Base-by-base conservation (phyloP, 2,329 filamentous ascomycete species). In the Ophiostoma tasmaniense region DNA sequence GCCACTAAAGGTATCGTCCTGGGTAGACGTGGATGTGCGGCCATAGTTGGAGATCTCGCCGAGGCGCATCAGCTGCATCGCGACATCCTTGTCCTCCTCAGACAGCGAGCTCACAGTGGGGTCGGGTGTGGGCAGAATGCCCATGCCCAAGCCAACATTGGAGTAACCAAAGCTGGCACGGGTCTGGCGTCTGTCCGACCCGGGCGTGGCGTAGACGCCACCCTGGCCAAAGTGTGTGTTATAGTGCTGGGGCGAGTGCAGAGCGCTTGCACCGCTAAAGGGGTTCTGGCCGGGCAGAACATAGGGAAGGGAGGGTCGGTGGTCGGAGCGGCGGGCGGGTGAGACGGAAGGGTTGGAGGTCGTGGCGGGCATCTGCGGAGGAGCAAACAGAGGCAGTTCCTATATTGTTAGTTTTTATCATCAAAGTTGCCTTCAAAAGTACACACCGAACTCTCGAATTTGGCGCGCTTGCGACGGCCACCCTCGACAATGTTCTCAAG, bases 61-160 rank as follows among this genome's bases (percentile, higher is more conserved):
- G 68, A 99, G 86, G 74, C 94, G 90, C 89, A 99, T 98, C 75
- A 99, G 84, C 80, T 98, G 95, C 76, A 97, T 89, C 69, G 95
- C 95, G 71, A 98, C 95, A 79, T 99, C 95, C 76, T 89, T 89
- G 74, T 89, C 87, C 79, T 99, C 95, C 77, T 99, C 95, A 17
- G 94, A 98, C 78, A 99, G 94, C 78, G 92, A 96, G 80, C 94
- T 98, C 74, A 98, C 91, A 14, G 95, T 99, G n/a, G 94, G 94
- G 75, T 98, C 95, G 33, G 95, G 95, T 1, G 95, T 99, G 25
- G 93, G 93, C 72, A 97, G 82, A 73, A 75, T 70, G 14, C 69
- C 69, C 62, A 96, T 86, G 68, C 89, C 88, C 76, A 79, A 76
- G 71, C 71, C 73, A 14, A 73, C 69, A 67, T 77, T 74, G 66